Base-by-base conservation (phyloP, 75 land plant genomes). In the Pseudotsuga menziesii region DNA sequence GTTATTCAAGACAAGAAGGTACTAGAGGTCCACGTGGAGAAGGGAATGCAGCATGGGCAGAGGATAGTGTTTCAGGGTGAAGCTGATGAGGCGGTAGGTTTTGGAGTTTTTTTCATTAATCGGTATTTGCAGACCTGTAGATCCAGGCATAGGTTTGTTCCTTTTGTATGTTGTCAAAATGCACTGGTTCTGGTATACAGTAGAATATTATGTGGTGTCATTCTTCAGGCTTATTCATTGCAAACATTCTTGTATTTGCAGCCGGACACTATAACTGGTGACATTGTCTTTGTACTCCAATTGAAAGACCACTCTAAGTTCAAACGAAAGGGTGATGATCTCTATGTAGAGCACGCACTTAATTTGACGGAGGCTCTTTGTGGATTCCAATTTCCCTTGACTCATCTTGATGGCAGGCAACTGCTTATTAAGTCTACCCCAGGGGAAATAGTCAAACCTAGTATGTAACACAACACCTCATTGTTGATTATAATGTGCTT, bases 81-180 rank as follows among this genome's bases (percentile, higher is more conserved):
- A 83, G 95, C 95, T 52, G 95, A 93, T 86, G 89, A 93, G 81
- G 95, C 93, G 36, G 94, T 92, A 81, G 79, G 91, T 15, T 41
- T 23, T 61, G 8, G 12, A 22, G 64, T 22, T 61, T 61, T 61
- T 23, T 61, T 23, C 16, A 61, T 23, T 5, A 13, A 12, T 23
- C 63, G 12, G 12, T 11, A 61, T 48, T 48, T 48, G 54, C 54
- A 48, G 54, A 11, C 54, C 11, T 1, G 54, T 48, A 48, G 12
- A 48, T 48, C 54, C 2, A 48, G 9, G 52, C 52, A 48, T 8
- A 48, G 9, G 52, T 48, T 8, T 8, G 9, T 1, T 48, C 12
- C 54, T 9, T 48, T 48, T 48, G 12, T 48, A 48, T 48, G 12
- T 48, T 48, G 54, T 11, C 54, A 44, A 2, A 48, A 48, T 48